A percentile compares a stretch with the other conserved stretches of the same genome.
Evolutionary conservation across 805 yeast species (phyloP).

Genomic region (Tetrapisispora arboricola): DNA sequence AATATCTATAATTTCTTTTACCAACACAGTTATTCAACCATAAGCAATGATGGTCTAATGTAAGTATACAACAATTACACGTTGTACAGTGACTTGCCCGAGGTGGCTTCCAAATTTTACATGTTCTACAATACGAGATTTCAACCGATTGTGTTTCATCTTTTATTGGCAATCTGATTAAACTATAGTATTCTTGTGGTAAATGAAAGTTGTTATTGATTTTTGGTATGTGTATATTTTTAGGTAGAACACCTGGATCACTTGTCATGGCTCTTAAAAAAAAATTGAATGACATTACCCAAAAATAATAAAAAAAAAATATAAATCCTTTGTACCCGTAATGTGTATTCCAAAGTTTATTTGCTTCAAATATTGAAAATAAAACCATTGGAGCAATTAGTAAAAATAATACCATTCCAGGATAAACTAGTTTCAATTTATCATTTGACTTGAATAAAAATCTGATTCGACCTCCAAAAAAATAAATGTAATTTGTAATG

Average conservation of each 20-base stretch:
- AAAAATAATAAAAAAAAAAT: constrained; percentile 47
- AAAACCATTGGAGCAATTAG: constrained; percentile 41
- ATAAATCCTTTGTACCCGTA: constrained; percentile 27
- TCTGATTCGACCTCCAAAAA: constrained; percentile 58
- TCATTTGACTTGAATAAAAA: constrained; percentile 31
- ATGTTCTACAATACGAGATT: constrained; percentile 52
- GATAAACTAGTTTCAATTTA: constrained; percentile 31
- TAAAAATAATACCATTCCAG: constrained; percentile 20
- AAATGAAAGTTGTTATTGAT: constrained; percentile 27
- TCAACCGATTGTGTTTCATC: constrained; percentile 3
- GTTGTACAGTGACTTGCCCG: constrained; percentile 64
- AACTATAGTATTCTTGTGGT: constrained; percentile 51
- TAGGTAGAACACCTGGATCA: constrained; percentile 66
- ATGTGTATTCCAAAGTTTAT: constrained; percentile 15
- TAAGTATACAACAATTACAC: constrained; percentile 53
- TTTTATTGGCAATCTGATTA: constrained; percentile 39
- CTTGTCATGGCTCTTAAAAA: constrained; percentile 44
- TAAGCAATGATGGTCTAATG: constrained; percentile 61
- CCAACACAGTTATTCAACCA: constrained; percentile 75
- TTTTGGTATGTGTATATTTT: constrained; percentile 48
- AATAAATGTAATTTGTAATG: constrained; percentile 35
- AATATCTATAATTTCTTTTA: constrained; percentile 55
- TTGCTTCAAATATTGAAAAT: constrained; percentile 40
- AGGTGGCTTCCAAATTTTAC: constrained; percentile 69
- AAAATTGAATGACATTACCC: constrained; percentile 40